A percentile compares a stretch with the other conserved stretches of the same genome.
phyloP scores from a whole-genome alignment of 2,329 filamentous ascomycete genomes.

The Blastomyces percursus region DNA sequence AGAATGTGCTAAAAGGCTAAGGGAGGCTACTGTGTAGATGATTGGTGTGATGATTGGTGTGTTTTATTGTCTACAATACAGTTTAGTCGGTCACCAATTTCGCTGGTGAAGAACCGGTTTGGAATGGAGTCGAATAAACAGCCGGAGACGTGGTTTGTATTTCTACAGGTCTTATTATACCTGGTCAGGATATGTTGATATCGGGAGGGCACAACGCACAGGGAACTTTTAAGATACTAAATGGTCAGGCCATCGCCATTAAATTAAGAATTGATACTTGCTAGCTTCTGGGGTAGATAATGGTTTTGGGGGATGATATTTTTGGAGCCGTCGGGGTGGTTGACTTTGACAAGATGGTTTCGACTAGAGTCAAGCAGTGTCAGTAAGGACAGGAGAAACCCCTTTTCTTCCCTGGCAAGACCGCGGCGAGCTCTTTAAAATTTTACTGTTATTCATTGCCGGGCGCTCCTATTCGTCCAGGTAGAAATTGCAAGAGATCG shows the following conservation, averaged over 20 bases:
- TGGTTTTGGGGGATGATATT: not conserved
- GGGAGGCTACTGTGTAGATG: too few relatives aligned
- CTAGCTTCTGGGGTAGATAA: not conserved
- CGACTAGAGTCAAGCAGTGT: too few relatives aligned
- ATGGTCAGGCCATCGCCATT: not conserved
- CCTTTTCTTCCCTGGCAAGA: too few relatives aligned
- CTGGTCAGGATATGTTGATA: too few relatives aligned
- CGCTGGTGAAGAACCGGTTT: not conserved
- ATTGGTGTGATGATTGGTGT: not conserved
- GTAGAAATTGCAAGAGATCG: not conserved
- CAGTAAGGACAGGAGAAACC: too few relatives aligned
- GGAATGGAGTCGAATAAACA: not conserved
- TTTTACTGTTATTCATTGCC: too few relatives aligned
- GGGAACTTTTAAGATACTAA: not conserved
- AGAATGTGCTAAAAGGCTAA: too few relatives aligned
- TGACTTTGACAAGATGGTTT: too few relatives aligned
- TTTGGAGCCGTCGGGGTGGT: not conserved
- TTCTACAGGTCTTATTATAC: not conserved
- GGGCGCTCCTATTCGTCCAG: not conserved
- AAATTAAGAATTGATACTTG: not conserved
- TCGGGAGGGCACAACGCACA: too few relatives aligned
- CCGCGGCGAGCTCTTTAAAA: too few relatives aligned
- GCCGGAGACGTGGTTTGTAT: not conserved
- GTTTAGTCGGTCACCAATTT: not conserved
- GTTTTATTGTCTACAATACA: not conserved